Evolutionary conservation across 768 basidiomycete genomes (phyloP).

Genomic region (Boletus coccyginus): DNA sequence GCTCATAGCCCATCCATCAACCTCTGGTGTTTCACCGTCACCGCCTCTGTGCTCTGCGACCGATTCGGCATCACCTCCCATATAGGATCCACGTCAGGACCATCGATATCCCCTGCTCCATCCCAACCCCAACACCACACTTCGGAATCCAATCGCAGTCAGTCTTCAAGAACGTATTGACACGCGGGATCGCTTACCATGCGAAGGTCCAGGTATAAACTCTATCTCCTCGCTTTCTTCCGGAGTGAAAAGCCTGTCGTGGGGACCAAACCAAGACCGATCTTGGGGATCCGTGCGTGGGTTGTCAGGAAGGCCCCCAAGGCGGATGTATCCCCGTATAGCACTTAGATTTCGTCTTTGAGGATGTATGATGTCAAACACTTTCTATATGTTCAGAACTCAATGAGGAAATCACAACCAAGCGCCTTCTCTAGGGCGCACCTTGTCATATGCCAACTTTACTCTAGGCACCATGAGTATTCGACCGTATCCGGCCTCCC

Average conservation of each 20-base stretch:
- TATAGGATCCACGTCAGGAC: slow-evolving; percentile 96
- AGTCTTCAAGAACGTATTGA: background rate
- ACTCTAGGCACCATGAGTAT: slow-evolving; percentile 98
- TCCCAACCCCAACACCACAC: slow-evolving; percentile 99
- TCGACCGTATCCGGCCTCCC: slow-evolving; percentile 92
- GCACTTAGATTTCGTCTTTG: slow-evolving; percentile 87
- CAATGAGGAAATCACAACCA: slow-evolving; percentile 1
- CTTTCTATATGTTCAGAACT: slow-evolving; percentile 53
- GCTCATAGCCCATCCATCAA: slow-evolving; percentile 25
- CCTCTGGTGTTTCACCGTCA: slow-evolving; percentile 71
- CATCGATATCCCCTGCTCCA: slow-evolving; percentile 95
- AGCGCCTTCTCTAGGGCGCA: slow-evolving; percentile 31
- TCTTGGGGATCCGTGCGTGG: slow-evolving; percentile 97
- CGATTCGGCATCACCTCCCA: slow-evolving; percentile 85
- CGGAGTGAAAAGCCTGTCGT: slow-evolving; percentile 88
- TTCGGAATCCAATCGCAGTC: slow-evolving; percentile 30
- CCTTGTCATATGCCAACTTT: slow-evolving; percentile 92
- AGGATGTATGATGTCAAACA: slow-evolving; percentile 95
- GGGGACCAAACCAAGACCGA: slow-evolving; percentile 96
- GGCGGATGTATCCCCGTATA: slow-evolving; percentile 87
- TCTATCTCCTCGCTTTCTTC: slow-evolving; percentile 79
- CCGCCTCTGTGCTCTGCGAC: slow-evolving; percentile 54
- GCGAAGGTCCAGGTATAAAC: slow-evolving; percentile 78
- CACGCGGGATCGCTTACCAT: slow-evolving; percentile 50
- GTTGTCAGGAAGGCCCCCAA: slow-evolving; percentile 97